Percentiles rank a stretch among this genome's conserved stretches.
Conservation (phyloP, 1,284 basidiomycete genomes). For the Meira miltonrushii region DNA sequence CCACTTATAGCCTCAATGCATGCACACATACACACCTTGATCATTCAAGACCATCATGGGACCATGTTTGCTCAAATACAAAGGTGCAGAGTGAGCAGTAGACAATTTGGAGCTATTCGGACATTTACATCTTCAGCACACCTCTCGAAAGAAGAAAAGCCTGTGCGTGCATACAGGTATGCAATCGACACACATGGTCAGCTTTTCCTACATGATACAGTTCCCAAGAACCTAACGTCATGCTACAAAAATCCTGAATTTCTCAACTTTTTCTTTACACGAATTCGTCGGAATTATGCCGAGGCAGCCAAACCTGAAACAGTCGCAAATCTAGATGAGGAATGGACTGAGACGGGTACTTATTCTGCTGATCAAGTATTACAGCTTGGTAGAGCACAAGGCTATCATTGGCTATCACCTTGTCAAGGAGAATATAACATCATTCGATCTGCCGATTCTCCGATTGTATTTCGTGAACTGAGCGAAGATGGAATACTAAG, state of each 20-base stretch:
- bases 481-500: conserved; percentile 6
- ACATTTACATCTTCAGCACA: background rate
- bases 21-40: too few relatives aligned
- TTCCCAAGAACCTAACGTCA: conserved; percentile 17
- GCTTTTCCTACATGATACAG: conserved; percentile 14
- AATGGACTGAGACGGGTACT: background rate
- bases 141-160: background rate
- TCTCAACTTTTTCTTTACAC: conserved; percentile 17
- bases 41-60: too few relatives aligned
- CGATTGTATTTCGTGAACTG: conserved; percentile 16
- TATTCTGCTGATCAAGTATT: background rate
- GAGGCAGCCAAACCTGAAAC: background rate
- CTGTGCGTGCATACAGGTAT: conserved; percentile 7
- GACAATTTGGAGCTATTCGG: background rate
- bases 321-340: background rate
- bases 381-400: background rate
- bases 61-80: too few relatives aligned
- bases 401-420: conserved; percentile 13
- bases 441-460: conserved; percentile 8
- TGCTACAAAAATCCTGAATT: conserved; percentile 17
- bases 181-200: conserved; percentile 16
- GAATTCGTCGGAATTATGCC: conserved; percentile 12
- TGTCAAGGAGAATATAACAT: conserved; percentile 18
- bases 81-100: too few relatives aligned
- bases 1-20: too few relatives aligned